Evolutionary conservation across 768 basidiomycete species (phyloP).

Genomic region (Mycena capillaripes): DNA sequence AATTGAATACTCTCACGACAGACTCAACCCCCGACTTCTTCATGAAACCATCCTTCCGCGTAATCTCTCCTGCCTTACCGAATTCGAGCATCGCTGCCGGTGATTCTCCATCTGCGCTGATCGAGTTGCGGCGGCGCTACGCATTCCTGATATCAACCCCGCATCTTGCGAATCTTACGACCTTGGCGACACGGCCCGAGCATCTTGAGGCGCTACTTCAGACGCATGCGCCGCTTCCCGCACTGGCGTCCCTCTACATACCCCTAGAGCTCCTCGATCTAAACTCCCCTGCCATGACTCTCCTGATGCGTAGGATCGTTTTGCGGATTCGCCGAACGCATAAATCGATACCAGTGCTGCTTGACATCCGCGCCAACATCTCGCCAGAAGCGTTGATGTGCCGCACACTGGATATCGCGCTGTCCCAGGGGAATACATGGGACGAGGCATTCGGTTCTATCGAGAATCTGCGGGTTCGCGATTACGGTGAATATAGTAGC

Average conservation of each 20-base stretch:
- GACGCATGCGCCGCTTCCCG: not conserved
- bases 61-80: not conserved
- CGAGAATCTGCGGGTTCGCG: constrained; percentile 1
- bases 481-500: constrained; percentile 1
- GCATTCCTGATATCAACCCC: not conserved
- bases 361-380: constrained; percentile 8
- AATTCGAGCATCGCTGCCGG: not conserved
- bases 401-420: constrained; percentile 14
- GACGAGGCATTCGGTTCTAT: constrained; percentile 2
- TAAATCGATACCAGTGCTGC: not conserved
- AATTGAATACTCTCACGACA: not conserved
- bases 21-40: constrained; percentile 6
- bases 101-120: not conserved
- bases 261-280: constrained; percentile 12
- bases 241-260: not conserved
- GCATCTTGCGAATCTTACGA: not conserved
- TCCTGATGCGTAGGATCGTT: not conserved
- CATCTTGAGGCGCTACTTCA: constrained; percentile 1
- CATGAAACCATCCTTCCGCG: not conserved
- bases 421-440: not conserved
- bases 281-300: not conserved
- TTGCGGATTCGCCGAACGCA: not conserved
- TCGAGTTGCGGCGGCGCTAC: not conserved
- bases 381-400: constrained; percentile 20
- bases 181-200: constrained; percentile 4